phyloP scores from a whole-genome alignment of 2,329 filamentous ascomycete species.

The Penicillium sp. region DNA sequence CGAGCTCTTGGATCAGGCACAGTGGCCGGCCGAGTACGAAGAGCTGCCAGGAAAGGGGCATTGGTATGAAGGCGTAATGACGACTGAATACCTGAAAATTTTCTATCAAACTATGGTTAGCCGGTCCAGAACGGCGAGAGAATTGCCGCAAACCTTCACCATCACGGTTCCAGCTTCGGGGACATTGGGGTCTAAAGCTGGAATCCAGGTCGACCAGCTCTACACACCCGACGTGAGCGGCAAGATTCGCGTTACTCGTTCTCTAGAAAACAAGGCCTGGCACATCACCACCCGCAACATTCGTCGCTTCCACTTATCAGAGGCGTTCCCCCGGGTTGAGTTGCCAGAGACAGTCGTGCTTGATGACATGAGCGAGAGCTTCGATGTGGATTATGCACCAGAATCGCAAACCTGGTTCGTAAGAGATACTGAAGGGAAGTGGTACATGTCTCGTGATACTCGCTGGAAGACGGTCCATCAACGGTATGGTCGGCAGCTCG shows the following conservation, averaged over 20 bases:
- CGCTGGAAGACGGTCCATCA: constrained; percentile 35
- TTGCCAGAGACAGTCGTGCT: constrained; percentile 25
- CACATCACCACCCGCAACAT: constrained; percentile 50
- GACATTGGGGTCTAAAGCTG: constrained; percentile 57
- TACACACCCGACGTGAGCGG: constrained; percentile 55
- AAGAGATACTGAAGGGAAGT: constrained; percentile 23
- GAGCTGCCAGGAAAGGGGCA: constrained; percentile 56
- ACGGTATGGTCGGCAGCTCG: constrained; percentile 55
- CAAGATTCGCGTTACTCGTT: constrained; percentile 48
- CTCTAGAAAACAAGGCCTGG: constrained; percentile 36
- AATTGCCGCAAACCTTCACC: constrained; percentile 46
- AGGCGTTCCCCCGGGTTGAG: constrained; percentile 2
- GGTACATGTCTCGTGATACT: constrained; percentile 25
- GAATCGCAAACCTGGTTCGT: constrained; percentile 31
- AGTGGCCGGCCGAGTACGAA: constrained; percentile 50
- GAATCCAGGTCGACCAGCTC: constrained; percentile 56
- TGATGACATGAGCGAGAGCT: constrained; percentile 21
- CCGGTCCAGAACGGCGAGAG: neutral
- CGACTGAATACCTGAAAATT: constrained; percentile 51
- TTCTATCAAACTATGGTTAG: constrained; percentile 51
- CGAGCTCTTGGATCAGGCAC: constrained; percentile 51
- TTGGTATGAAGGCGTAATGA: constrained; percentile 61
- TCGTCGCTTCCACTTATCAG: constrained; percentile 43
- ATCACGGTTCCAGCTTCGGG: constrained; percentile 57
- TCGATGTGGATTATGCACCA: constrained; percentile 19